Conservation (phyloP, 805 yeast species). For the Blastobotrys chiropterorum region DNA sequence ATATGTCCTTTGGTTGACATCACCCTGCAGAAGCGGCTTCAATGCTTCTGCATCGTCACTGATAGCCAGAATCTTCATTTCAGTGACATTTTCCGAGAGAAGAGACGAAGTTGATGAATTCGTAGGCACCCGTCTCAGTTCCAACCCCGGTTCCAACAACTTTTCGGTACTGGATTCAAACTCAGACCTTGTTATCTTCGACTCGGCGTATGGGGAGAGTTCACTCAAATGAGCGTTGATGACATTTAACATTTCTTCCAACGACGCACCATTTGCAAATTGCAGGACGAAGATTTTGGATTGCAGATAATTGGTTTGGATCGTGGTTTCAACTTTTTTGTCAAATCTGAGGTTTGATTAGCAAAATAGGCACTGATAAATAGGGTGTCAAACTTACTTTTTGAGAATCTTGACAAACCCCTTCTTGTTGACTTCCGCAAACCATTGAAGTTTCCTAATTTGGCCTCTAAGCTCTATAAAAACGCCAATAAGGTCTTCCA, state of each 20-base stretch:
- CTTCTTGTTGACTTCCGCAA: conserved; percentile 83
- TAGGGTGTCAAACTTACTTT: conserved; percentile 36
- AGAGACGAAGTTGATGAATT: conserved; percentile 10
- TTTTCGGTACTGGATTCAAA: conserved; percentile 11
- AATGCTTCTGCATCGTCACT: conserved; percentile 43
- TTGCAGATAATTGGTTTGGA: conserved; percentile 50
- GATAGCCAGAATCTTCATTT: conserved; percentile 26
- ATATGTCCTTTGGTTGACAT: conserved; percentile 41
- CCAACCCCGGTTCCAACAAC: conserved; percentile 8
- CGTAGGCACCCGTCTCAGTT: neutral
- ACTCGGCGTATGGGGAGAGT: conserved; percentile 23
- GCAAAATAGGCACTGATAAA: neutral
- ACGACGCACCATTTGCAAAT: conserved; percentile 66
- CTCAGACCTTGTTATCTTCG: neutral
- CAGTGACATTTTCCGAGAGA: conserved; percentile 7
- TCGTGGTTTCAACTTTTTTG: conserved; percentile 63
- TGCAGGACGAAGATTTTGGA: conserved; percentile 69
- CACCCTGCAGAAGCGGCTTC: conserved; percentile 35
- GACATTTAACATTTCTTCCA: conserved; percentile 44
- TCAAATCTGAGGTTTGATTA: conserved; percentile 57
- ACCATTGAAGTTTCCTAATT: conserved; percentile 85
- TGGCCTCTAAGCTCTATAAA: conserved; percentile 69
- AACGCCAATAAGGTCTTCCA: conserved; percentile 58
- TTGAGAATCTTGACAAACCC: conserved; percentile 86
- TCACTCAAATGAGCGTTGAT: conserved; percentile 24